Evolutionary conservation across 2,329 filamentous ascomycete species (phyloP), one percentile per base, ranked within the genome.

Genomic region (Alternaria sp.): DNA sequence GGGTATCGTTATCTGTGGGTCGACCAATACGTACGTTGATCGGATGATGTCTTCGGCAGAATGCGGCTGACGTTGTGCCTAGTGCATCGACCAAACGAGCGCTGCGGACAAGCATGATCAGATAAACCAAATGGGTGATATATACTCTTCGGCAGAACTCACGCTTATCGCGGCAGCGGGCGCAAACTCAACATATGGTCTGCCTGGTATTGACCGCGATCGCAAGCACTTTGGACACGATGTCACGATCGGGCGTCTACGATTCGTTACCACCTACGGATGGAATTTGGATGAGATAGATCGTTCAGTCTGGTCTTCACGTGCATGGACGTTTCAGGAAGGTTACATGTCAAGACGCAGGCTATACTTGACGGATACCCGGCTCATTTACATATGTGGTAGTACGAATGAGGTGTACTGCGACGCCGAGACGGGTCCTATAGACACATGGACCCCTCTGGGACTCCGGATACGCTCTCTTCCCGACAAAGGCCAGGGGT

Each of bases 321-420:
- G 36, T 6, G 36, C 36, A 11, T 40, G 36, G 36, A 40, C 36
- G 2, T 40, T 40, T 1, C 36, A 40, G n/a, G 36, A 40, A 17
- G 36, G 36, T 8, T 40, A 17, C 5, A 3, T 17, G 0, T 40
- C 36, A 5, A 40, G 1, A 40, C 36, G 36, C 36, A 40, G n/a
- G 36, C 36, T 40, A 17, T 40, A 17, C 36, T 40, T 40, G 5
- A 40, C n/a, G 2, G 36, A 40, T 0, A 11, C 36, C 2, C 2
- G n/a, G 8, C n/a, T 40, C 2, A 0, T 40, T 3, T 40, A 40
- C n/a, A 11, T 40, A 0, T 40, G 9, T 40, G 5, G 5, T 17
- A 2, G n/a, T n/a, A n/a, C n/a, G n/a, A n/a, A 10, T 0, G 15
- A 11, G 5, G 4, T 40, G 0, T 11, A 6, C 15, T 40, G 36